Base-by-base conservation (phyloP, 75 land plant genomes). In the Picea glauca region DNA sequence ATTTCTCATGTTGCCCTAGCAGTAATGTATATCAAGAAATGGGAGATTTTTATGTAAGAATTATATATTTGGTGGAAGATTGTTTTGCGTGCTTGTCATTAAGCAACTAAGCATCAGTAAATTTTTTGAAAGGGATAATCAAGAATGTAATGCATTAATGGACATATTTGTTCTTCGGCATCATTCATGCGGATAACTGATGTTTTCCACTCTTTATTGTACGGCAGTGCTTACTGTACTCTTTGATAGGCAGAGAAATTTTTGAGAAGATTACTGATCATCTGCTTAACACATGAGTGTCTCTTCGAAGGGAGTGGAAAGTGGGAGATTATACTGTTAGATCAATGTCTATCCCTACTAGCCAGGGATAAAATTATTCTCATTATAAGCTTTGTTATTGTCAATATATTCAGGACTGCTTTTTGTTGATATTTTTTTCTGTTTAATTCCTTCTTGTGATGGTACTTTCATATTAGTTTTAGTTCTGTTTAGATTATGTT, bases 1-100 rank as follows among this genome's bases (percentile, higher is more conserved):
- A 7, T 70, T 70, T 70, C 50, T n/a, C 35, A 40, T 70, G 74
- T 35, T 66, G 18, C 31, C 70, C 40, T 33, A 66, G 43, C 70
- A 66, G 70, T 38, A 66, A 70, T 70, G 74, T 70, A 70, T 70
- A 70, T 70, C 74, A n/a, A 23, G 50, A 46, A n/a, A 70, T 70
- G 40, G 54, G n/a, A 70, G 54, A 70, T 40, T 38, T 70, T 70
- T 43, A 20, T 70, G 54, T 40, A 46, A 11, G 8, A 70, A 40
- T 38, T 67, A 67, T 50, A 67, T 67, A 32, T 67, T 67, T 67
- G 40, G 40, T 68, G 9, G 54, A 43, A 43, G 46, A 70, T 70
- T 70, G 14, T 40, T 20, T 40, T 21, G 21, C 50, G 43, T 70
- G 43, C 26, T 43, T 70, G 23, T 46, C 50, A 31, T 38, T 67